Evolutionary conservation across 2,329 filamentous ascomycete genomes (phyloP), one percentile per base, ranked within the genome.

Genomic region (Aspergillus felis): DNA sequence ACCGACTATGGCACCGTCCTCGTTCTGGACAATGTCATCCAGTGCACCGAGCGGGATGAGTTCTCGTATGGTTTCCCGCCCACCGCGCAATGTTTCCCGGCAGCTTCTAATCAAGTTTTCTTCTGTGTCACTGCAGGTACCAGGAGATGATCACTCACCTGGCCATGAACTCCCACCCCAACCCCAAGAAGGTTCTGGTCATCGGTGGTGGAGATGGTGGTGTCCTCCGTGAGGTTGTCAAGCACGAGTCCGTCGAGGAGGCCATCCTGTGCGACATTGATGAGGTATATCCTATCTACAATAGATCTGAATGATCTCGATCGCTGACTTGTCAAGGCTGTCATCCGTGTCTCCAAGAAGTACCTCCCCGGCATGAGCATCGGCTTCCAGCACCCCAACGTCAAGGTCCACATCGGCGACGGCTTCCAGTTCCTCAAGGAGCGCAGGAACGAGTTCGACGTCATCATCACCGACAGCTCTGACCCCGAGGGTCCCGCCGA

Each of bases 61-160:
- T 99, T 97, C 84, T 91, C 92, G 76, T 87, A 84, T 64, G 80
- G 73, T 44, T 17, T 29, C 3, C 32, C 50, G 22, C 53, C 38
- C 27, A 10, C 42, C 24, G 24, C 32, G 27, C 24, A 22, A 22
- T 38, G 24, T 32, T 12, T n/a, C 51, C 44, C 32, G 22, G 24
- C 38, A 28, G 32, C 29, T 14, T 52, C 14, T 32, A 28, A 41
- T 14, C 25, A 17, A 24, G 22, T 48, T 25, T 47, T 27, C 24
- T 22, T 48, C 24, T 3, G 48, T 29, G 38, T 29, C 12, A 29
- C 28, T 7, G 28, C 63, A 83, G 81, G 70, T 96, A 96, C 87
- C 94, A 99, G 84, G 94, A 99, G 86, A 99, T 99, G 94, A 99
- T 99, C 79, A 92, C 93, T 68, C 92, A 99, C 81, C 85, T 99